Evolutionary conservation across 495 filamentous ascomycete species (phyloP).

Genomic region (Aspergillus nidulans): DNA sequence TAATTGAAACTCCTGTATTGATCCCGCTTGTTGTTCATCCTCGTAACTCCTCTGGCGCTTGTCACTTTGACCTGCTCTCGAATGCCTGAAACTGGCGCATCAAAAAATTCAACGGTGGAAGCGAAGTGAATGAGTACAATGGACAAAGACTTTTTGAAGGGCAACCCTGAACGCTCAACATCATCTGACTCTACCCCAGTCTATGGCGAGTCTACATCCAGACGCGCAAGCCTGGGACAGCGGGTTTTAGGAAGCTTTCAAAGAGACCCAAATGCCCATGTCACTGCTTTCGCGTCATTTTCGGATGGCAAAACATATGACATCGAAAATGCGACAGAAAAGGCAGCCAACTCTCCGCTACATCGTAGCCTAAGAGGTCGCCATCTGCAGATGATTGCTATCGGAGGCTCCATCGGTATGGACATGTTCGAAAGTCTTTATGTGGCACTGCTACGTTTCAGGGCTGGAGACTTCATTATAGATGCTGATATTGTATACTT

Average conservation of each 20-base stretch:
- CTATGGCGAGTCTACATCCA: conserved; percentile 38
- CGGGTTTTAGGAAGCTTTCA: conserved; percentile 76
- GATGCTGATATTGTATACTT: conserved; percentile 1
- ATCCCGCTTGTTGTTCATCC: background rate
- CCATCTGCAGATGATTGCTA: conserved; percentile 96
- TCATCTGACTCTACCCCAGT: conserved; percentile 25
- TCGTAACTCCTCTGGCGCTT: background rate
- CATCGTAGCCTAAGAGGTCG: conserved; percentile 73
- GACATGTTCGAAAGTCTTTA: background rate
- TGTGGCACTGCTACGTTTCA: background rate
- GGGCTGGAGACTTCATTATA: background rate
- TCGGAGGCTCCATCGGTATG: conserved; percentile 88
- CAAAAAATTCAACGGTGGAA: background rate
- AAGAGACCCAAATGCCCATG: conserved; percentile 64
- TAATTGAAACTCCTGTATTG: background rate
- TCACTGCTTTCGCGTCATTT: conserved; percentile 50
- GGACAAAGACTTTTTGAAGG: conserved; percentile 35
- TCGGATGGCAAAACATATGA: conserved; percentile 67
- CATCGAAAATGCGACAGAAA: conserved; percentile 64
- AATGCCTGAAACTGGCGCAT: background rate
- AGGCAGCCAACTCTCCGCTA: conserved; percentile 73
- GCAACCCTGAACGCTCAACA: conserved; percentile 25
- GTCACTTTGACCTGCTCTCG: background rate
- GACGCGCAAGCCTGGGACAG: conserved; percentile 29
- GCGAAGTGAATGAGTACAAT: conserved; percentile 13